Evolutionary conservation across 2,329 filamentous ascomycete genomes (phyloP), one percentile per base, ranked within the genome.

Genomic region (Penicillium concentricum): DNA sequence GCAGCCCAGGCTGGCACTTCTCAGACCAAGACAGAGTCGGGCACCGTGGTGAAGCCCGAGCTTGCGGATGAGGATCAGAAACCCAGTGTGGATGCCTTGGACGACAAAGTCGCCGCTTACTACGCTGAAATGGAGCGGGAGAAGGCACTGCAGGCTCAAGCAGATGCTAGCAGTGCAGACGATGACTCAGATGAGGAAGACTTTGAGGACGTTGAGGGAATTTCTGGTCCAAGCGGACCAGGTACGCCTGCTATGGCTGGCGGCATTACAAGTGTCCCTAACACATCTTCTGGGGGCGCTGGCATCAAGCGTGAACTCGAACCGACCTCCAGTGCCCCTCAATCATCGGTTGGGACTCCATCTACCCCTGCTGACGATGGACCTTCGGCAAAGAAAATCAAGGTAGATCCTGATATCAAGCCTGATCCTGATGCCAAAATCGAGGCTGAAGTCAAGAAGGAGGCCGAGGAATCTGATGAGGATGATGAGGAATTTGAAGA

Each of bases 21-120:
- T 13, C 60, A 65, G 24, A 38, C 65, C 47, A 75, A 75, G 60
- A 63, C 61, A 15, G 73, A 74, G 20, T 45, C 62, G 2, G 74
- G 74, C 32, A 48, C 64, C 38, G 56, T 67, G 52, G 58, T 74
- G n/a, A 77, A 77, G 38, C 59, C 72, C n/a, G 71, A 74, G 48
- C 71, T 75, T 50, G 69, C 72, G 45, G 76, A 77, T 38, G 76
- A 78, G 50, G 76, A 79, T 52, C 67, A 74, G 39, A 78, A 78
- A 37, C 71, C 76, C 9, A 70, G 70, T 22, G 60, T 73, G 5
- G 75, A 78, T 20, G 76, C 69, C 22, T 66, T 78, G 24, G 76
- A 80, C 53, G 78, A 79, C 59, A 78, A 78, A 49, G 72, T 79
- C 49, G 76, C 76, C 16, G 76, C 76, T 4, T 78, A 78, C 65